These are phyloP conservation scores for Aspergillus unguis DNA, from an alignment of 2,329 filamentous ascomycete genomes.

Conservation along the genomic window DNA sequence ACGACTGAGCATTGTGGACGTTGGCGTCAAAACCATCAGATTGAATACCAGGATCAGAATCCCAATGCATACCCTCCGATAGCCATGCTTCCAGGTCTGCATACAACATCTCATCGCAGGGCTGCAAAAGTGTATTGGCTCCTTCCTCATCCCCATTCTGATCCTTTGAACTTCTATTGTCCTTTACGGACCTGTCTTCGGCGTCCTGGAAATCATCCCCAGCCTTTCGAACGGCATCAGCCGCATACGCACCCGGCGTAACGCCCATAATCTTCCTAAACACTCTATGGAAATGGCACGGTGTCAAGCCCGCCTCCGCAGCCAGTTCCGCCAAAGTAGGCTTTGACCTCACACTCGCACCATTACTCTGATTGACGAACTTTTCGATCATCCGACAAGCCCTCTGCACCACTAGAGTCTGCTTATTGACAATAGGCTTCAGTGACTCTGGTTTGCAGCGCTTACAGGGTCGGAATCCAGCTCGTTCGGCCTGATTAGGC, in stretches of 20 bases:
- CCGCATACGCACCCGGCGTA: slow-evolving; percentile 46
- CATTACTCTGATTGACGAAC: not conserved
- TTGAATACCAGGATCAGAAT: not conserved
- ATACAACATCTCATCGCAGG: not conserved
- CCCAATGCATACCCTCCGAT: not conserved
- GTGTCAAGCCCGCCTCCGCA: slow-evolving; percentile 46
- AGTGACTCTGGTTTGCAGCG: slow-evolving; percentile 50
- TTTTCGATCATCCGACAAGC: slow-evolving; percentile 33
- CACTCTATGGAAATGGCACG: slow-evolving; percentile 54
- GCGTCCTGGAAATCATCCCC: not conserved
- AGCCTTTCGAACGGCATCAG: not conserved
- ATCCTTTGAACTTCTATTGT: not conserved
- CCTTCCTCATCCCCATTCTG: not conserved
- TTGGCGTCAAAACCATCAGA: not conserved
- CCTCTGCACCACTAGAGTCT: slow-evolving; percentile 28
- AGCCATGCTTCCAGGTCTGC: not conserved
- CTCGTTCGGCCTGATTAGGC: slow-evolving; percentile 45
- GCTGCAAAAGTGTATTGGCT: not conserved
- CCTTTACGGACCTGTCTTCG: not conserved
- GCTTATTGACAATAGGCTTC: slow-evolving; percentile 27
- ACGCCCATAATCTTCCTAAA: slow-evolving; percentile 53
- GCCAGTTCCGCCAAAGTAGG: slow-evolving; percentile 48
- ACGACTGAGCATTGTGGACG: slow-evolving; percentile 14
- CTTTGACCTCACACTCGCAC: slow-evolving; percentile 24
- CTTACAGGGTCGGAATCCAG: slow-evolving; percentile 56